A percentile compares a stretch with the other conserved stretches of the same genome.
Conservation (phyloP, 768 basidiomycete genomes). For the Gloeostereum incarnatum region DNA sequence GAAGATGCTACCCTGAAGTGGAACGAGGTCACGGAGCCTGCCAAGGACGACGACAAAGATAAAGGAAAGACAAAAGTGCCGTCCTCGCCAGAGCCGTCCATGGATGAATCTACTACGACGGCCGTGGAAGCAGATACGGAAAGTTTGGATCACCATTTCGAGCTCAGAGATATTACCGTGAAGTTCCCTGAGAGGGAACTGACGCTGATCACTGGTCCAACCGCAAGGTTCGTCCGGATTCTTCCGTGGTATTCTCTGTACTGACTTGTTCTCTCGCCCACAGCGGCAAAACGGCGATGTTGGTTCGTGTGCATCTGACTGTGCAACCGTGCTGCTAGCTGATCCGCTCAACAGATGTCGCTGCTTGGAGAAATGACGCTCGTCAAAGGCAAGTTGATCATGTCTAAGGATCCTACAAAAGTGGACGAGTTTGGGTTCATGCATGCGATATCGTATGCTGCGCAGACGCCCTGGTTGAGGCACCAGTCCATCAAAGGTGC, state of each 20-base stretch:
- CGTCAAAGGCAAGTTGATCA: constrained; percentile 40
- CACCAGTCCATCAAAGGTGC: constrained; percentile 68
- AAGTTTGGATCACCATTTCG: constrained; percentile 43
- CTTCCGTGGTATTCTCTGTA: neutral
- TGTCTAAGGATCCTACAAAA: constrained; percentile 54
- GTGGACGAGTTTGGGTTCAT: constrained; percentile 54
- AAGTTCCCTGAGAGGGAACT: constrained; percentile 66
- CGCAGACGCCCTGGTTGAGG: constrained; percentile 63
- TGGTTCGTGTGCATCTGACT: constrained; percentile 30
- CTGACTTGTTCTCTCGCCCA: neutral
- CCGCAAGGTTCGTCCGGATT: constrained; percentile 35
- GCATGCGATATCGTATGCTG: constrained; percentile 61
- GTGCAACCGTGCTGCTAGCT: neutral
- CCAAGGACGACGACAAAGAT: constrained; percentile 7
- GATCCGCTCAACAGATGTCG: constrained; percentile 38
- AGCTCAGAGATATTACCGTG: constrained; percentile 57
- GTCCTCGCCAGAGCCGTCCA: neutral
- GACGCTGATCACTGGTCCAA: constrained; percentile 68
- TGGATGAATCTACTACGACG: neutral
- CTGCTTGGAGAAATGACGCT: constrained; percentile 66
- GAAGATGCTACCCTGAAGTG: constrained; percentile 52
- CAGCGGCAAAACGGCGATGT: constrained; percentile 72
- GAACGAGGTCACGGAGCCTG: constrained; percentile 33
- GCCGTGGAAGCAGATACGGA: constrained; percentile 13
- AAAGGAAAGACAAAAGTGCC: constrained; percentile 3